Evolutionary conservation across 176 grass and related monocot genomes (phyloP).

Genomic region (Cenchrus americanus): DNA sequence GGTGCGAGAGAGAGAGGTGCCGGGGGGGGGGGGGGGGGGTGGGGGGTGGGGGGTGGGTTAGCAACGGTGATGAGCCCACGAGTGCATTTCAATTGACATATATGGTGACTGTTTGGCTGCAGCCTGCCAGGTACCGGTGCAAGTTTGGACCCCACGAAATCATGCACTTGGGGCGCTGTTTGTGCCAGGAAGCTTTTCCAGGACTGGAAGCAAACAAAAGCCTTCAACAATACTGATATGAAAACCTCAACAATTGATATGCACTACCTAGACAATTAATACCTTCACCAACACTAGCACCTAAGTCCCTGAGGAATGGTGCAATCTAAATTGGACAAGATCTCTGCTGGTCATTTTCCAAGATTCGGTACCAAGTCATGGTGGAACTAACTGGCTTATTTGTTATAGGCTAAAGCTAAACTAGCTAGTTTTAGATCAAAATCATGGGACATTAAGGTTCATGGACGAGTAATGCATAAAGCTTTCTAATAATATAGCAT

Average conservation of each 20-base stretch:
- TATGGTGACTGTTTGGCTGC: too few relatives aligned
- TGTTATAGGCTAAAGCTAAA: not conserved
- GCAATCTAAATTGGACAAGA: not conserved
- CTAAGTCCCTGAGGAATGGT: not conserved
- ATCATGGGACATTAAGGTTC: not conserved
- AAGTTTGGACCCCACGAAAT: too few relatives aligned
- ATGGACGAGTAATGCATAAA: not conserved
- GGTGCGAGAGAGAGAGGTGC: too few relatives aligned
- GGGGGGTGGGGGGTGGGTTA: too few relatives aligned
- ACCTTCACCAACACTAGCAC: not conserved
- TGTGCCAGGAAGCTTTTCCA: too few relatives aligned
- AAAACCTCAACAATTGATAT: not conserved
- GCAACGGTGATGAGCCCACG: too few relatives aligned
- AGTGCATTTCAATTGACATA: too few relatives aligned
- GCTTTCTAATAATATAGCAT: not conserved
- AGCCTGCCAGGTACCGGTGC: too few relatives aligned
- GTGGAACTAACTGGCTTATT: not conserved
- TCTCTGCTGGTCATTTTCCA: not conserved
- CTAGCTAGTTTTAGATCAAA: not conserved
- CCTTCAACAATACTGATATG: not conserved
- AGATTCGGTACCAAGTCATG: not conserved
- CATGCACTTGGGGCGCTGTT: too few relatives aligned
- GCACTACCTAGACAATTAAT: not conserved
- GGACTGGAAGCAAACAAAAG: too few relatives aligned
- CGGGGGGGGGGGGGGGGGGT: too few relatives aligned